Evolutionary conservation across 495 filamentous ascomycete species (phyloP), one percentile per base, ranked within the genome.

Genomic region (Talaromyces proteolyticus): DNA sequence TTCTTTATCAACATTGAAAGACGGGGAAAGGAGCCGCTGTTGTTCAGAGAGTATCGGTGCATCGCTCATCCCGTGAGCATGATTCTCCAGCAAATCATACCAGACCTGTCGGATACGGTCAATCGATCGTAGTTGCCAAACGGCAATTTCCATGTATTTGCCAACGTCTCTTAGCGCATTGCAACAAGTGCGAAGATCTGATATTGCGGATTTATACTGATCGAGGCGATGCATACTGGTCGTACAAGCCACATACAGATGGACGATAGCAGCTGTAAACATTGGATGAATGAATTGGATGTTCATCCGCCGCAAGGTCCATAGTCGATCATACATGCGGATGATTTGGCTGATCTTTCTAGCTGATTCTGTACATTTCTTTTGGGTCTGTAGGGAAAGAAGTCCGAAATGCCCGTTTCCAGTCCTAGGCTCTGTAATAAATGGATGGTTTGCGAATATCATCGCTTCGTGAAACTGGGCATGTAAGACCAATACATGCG

Each of bases 221-320:
- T 51, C 49, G 5, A 22, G n/a, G 18, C 39, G 11, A 14, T 36
- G 25, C 5, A 39, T 42, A 34, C 29, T 34, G 29, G 29, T 14
- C 14, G 49, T 51, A 19, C 49, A 51, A n/a, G 49, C 49, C 12
- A 51, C 36, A n/a, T 51, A 51, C 3, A 51, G 23, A 22, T 51
- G 49, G 3, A 51, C 49, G 21, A 51, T 51, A 3, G 49, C 38
- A 10, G 49, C 49, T 8, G 49, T 51, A 14, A 51, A 44, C 49
- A 51, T 51, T 1, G 49, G 49, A 42, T 51, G 49, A 12, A 51
- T 51, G 16, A 22, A 22, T 14, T 51, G 39, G 23, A 51, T 51
- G 18, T 51, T 51, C 6, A 51, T 51, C n/a, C 49, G 49, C 11
- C 49, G 21, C n/a, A 51, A 24, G 0, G 40, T 40, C 49, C 49